Evolutionary conservation across 1,284 basidiomycete species (phyloP), one percentile per base, ranked within the genome.

Genomic region (Naganishia cerealis): DNA sequence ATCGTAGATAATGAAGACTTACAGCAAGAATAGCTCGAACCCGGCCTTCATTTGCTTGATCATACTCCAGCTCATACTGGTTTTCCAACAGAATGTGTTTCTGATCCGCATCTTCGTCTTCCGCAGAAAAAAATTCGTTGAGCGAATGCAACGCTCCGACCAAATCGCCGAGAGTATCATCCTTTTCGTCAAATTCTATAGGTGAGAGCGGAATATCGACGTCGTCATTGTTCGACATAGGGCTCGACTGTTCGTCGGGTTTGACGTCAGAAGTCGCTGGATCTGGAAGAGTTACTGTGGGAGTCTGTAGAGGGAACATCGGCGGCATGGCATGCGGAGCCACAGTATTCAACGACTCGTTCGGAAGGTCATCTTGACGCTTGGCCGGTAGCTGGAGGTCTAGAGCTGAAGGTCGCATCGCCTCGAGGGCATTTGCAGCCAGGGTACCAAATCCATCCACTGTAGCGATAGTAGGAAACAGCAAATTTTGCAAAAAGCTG

Each of bases 71-170:
- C 15, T 57, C 63, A 26, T 46, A 57, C 33, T 26, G 42, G 38
- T 21, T 43, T 18, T 67, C 57, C 24, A 38, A 40, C 40, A 24
- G 29, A 16, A 54, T n/a, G 61, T 56, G 61, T 56, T 52, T 68
- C 36, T 67, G 69, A 0, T 56, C 53, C 33, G 74, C 74, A 40
- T 76, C 70, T 0, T 78, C 77, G 62, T 88, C 87, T 75, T 90
- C 89, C 3, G 54, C 52, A 4, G 61, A 63, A 83, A 94, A 94
- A 83, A 90, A 94, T 70, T 87, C 88, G 70, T 88, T 91, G 54
- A 96, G 83, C 69, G 91, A 89, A 75, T 94, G 90, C 53, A 95
- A 83, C 70, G 92, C 90, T 72, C 89, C 90, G 38, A 94, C 90
- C 33, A 94, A 82, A 70, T 90, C 90, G 6, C 90, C 89, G n/a